phyloP scores from a whole-genome alignment of 73 alveolate genomes.

The Breviolum minutum region DNA sequence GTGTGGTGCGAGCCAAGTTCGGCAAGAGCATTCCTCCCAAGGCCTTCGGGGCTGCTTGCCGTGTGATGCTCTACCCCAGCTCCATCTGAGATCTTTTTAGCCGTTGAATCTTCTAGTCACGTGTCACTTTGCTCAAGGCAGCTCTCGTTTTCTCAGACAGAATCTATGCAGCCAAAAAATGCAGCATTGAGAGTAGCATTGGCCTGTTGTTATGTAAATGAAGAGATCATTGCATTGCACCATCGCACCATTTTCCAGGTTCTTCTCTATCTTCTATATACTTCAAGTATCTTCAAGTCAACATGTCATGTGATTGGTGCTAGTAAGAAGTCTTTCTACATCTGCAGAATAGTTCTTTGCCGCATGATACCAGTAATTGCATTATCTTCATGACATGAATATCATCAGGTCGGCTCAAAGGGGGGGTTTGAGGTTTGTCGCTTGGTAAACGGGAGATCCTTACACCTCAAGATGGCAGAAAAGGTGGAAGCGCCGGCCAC shows the following conservation, averaged over 20 bases:
- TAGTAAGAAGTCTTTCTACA: too few relatives aligned
- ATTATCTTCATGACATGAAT: too few relatives aligned
- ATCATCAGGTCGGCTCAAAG: not conserved
- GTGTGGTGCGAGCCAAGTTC: conserved; percentile 90
- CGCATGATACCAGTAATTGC: too few relatives aligned
- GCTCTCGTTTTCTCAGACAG: not conserved
- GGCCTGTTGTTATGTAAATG: too few relatives aligned
- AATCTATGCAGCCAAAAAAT: not conserved
- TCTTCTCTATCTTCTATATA: too few relatives aligned
- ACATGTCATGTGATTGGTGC: too few relatives aligned
- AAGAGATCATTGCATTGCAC: too few relatives aligned
- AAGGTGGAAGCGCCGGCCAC: not conserved
- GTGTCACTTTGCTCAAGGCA: conserved; percentile 37
- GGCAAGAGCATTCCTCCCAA: conserved; percentile 82
- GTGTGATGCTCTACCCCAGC: conserved; percentile 92
- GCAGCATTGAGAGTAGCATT: not conserved
- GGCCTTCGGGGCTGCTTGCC: conserved; percentile 86
- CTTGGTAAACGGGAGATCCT: not conserved
- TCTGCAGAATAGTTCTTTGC: too few relatives aligned
- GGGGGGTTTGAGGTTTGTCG: not conserved
- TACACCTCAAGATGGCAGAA: conserved; percentile 18
- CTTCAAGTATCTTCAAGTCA: too few relatives aligned
- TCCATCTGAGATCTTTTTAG: not conserved
- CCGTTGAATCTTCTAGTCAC: not conserved
- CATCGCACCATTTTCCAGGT: too few relatives aligned